Evolutionary conservation across 1,284 basidiomycete species (phyloP).

Genomic region (Sporisorium scitamineum): DNA sequence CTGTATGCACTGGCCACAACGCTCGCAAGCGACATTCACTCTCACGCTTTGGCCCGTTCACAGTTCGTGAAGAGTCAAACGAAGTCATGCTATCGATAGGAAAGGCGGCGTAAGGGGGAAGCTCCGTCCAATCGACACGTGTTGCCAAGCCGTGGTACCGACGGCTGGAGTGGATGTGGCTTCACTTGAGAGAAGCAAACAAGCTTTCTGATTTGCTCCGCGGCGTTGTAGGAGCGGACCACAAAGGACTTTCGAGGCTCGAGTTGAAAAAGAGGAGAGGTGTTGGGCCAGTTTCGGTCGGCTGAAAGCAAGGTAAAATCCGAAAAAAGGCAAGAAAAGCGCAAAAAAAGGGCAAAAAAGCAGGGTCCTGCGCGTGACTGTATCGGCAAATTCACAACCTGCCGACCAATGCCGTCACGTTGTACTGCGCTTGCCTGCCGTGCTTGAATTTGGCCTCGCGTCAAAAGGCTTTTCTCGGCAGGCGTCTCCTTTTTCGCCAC

Average conservation of each 20-base stretch:
- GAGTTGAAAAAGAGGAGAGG: background rate
- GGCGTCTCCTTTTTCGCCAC: background rate
- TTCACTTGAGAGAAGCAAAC: background rate
- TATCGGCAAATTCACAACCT: background rate
- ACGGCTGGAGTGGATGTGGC: background rate
- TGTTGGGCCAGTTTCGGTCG: constrained; percentile 10
- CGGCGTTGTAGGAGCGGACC: constrained; percentile 22
- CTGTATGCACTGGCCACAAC: background rate
- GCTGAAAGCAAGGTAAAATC: background rate
- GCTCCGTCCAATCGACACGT: too few species aligned
- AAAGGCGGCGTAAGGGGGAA: too few species aligned
- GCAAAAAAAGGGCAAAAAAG: too few species aligned
- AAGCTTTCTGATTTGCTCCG: constrained; percentile 15
- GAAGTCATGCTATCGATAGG: too few species aligned
- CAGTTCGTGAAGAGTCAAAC: too few species aligned
- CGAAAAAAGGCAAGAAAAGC: too few species aligned
- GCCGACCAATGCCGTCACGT: constrained; percentile 19
- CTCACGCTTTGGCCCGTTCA: background rate
- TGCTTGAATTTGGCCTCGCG: background rate
- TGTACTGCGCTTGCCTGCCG: constrained; percentile 1
- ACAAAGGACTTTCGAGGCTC: constrained; percentile 8
- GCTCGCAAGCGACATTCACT: background rate
- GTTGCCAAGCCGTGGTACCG: background rate
- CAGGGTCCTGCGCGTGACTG: constrained; percentile 20
- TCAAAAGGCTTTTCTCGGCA: constrained; percentile 15